Evolutionary conservation across 257 asterid genomes (phyloP), one percentile per base, ranked within the genome.

Genomic region (Solanum sejunctum): DNA sequence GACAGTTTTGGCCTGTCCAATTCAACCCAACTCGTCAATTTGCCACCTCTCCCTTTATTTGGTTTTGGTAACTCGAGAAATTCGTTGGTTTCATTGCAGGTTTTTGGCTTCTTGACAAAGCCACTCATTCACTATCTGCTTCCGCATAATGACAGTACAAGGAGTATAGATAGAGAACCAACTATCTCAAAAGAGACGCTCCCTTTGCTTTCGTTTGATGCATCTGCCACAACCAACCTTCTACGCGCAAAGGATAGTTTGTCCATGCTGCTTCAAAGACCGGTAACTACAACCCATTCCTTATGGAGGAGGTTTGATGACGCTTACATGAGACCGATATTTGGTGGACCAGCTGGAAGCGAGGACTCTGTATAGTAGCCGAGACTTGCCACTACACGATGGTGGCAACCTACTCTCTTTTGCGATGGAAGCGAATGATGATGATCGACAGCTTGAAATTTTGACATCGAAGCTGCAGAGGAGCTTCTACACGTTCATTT

Each of bases 271-370:
- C 91, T 95, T 26, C 97, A 93, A 41, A 92, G 98, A 84, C 98
- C 99, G 0, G 97, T 92, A 5, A 89, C 89, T 83, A 96, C 98
- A 1, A 91, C 95, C 4, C 98, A 93, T 86, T 90, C 94, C 80
- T 92, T 93, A 69, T 96, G 98, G 98, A 87, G 97, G 85, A 92
- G 92, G 89, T 95, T 96, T 21, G 99, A 96, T 66, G 90, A 96
- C 83, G 89, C 92, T 7, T 93, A 93, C 87, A 96, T 96, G 99
- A 92, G 98, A 83, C 99, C 99, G 0, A 57, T 90, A 43, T 96
- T 96, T 81, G 98, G 98, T 15, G 97, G 98, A 12, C 88, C 98
- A 0, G 86, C 26, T 28, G 86, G 80, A 82, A 80, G 80, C 23
- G 87, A 79, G 39, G 45, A 81, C 9, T 6, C 86, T 3, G 82